A percentile compares a stretch with the other conserved stretches of the same genome.
Evolutionary conservation across 441 rosid species (phyloP).

Genomic region (Gossypium davidsonii): DNA sequence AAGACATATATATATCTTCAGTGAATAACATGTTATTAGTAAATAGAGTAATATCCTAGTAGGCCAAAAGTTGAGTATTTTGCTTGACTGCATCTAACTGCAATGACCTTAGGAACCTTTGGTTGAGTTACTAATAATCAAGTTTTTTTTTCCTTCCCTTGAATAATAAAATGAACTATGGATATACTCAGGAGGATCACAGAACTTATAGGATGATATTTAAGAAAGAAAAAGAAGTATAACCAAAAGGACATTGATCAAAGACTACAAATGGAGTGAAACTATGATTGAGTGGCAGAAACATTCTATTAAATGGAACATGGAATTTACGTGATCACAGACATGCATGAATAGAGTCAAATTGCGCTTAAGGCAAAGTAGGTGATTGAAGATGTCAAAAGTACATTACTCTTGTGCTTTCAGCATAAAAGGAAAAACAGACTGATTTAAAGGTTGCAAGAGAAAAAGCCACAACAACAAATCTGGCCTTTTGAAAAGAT

Average conservation of each 20-base stretch:
- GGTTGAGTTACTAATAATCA: neutral
- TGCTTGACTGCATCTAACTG: neutral
- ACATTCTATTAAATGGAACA: neutral
- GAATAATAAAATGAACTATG: neutral
- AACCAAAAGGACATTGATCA: neutral
- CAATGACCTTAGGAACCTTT: neutral
- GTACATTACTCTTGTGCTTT: neutral
- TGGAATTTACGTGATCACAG: neutral
- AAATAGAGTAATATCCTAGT: neutral
- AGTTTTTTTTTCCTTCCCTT: neutral
- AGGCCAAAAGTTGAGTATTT: neutral
- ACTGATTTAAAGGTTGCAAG: neutral
- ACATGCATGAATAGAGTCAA: neutral
- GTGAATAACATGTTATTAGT: neutral
- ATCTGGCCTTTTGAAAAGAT: neutral
- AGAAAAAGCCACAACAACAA: neutral
- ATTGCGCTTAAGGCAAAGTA: neutral
- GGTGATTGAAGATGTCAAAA: neutral
- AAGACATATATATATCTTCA: too few species aligned
- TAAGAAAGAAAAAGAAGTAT: neutral
- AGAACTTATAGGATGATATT: neutral
- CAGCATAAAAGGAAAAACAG: neutral
- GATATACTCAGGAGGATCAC: neutral
- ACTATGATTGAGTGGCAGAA: neutral
- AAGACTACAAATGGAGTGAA: neutral